phyloP scores from a whole-genome alignment of 257 asterid genomes.

The Cinchona pubescens region DNA sequence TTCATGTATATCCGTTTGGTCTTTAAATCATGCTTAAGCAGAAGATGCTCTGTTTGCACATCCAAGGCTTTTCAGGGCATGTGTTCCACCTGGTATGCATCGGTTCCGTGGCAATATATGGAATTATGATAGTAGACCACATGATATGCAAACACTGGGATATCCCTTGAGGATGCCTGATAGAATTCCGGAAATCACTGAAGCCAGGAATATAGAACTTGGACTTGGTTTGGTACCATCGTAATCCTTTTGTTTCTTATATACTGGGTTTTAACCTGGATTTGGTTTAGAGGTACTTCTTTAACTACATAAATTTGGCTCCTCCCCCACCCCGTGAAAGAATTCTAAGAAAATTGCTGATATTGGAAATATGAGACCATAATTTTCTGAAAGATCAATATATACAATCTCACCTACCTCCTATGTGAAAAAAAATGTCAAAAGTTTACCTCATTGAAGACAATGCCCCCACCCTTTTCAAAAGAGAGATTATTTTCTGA shows the following conservation, averaged over 20 bases:
- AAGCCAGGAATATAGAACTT: conserved; percentile 93
- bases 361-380: background rate
- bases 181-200: conserved; percentile 81
- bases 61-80: conserved; percentile 94
- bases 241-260: background rate
- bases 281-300: background rate
- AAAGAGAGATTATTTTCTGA: background rate
- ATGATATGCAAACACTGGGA: conserved; percentile 75
- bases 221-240: conserved; percentile 87
- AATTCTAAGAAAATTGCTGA: background rate
- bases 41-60: conserved; percentile 94
- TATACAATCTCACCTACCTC: background rate
- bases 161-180: conserved; percentile 71
- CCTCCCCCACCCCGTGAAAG: background rate
- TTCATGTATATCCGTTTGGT: background rate
- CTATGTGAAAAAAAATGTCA: background rate
- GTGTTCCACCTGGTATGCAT: conserved; percentile 99
- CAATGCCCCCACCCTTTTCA: background rate
- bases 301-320: too few species aligned
- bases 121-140: conserved; percentile 85
- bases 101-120: conserved; percentile 93
- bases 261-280: background rate
- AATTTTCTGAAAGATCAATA: background rate
- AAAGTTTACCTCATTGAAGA: background rate
- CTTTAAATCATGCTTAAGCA: conserved; percentile 29